Evolutionary conservation across 1,284 basidiomycete genomes (phyloP).

Genomic region (Fomitopsis pinicola): DNA sequence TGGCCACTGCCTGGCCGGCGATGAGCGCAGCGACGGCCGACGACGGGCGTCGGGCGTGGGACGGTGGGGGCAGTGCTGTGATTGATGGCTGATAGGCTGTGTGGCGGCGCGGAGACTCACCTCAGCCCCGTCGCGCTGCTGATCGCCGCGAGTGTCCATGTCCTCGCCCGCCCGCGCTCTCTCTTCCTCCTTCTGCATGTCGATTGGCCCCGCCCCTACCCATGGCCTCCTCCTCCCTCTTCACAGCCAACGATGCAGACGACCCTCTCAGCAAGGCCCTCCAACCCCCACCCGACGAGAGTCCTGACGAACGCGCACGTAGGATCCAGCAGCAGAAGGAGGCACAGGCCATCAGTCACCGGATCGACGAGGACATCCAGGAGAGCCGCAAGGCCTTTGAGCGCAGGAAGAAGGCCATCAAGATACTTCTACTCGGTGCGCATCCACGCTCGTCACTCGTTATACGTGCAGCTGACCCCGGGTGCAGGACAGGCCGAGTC

Average conservation of each 20-base stretch:
- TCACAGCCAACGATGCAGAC: constrained; percentile 20
- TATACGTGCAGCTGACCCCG: not conserved
- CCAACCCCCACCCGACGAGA: constrained; percentile 39
- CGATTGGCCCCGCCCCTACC: not conserved
- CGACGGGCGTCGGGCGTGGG: not conserved
- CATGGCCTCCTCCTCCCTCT: constrained; percentile 1
- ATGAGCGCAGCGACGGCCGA: not conserved
- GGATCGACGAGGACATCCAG: constrained; percentile 55
- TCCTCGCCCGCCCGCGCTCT: not conserved
- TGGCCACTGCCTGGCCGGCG: not conserved
- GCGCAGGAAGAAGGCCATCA: constrained; percentile 52
- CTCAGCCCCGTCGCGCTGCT: not conserved
- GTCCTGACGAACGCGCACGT: constrained; percentile 35
- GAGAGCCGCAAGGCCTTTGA: constrained; percentile 48
- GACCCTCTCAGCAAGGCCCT: constrained; percentile 31
- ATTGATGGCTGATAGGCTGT: constrained; percentile 7
- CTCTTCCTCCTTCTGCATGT: not conserved
- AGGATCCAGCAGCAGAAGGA: constrained; percentile 41
- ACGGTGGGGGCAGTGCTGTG: constrained; percentile 4
- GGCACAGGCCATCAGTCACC: constrained; percentile 39
- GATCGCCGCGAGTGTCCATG: not conserved
- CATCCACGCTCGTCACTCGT: not conserved
- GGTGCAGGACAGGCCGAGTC: constrained; percentile 62
- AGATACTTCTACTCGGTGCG: constrained; percentile 59
- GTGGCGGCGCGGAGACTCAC: not conserved